These are phyloP conservation scores for Saccharomyces hybrid DNA, from an alignment of 1,139 yeast species.

Conservation along the genomic window DNA sequence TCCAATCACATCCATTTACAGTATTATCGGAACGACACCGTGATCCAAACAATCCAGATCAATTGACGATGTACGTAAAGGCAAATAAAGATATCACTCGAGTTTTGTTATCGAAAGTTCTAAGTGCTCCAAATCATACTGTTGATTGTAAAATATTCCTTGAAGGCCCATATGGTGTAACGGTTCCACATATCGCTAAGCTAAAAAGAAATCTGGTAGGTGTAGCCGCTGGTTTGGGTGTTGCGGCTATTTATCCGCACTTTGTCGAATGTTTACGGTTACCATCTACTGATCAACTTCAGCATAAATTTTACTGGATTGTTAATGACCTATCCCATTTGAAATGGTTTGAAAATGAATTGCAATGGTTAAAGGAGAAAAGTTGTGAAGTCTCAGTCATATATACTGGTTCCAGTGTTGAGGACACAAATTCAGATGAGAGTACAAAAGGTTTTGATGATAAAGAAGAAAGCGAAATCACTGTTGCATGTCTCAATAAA, in stretches of 20 bases:
- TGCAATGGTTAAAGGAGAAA: constrained; percentile 28
- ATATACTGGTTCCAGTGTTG: constrained; percentile 4
- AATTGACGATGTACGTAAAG: constrained; percentile 39
- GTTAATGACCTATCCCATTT: constrained; percentile 21
- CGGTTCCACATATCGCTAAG: constrained; percentile 35
- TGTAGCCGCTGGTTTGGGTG: constrained; percentile 26
- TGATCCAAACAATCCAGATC: constrained; percentile 31
- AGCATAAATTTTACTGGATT: constrained; percentile 22
- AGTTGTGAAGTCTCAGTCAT: constrained; percentile 26
- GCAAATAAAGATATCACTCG: constrained; percentile 43
- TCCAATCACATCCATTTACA: constrained; percentile 69
- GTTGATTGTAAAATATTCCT: constrained; percentile 35
- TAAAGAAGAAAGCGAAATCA: constrained; percentile 11
- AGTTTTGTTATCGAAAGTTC: constrained; percentile 31
- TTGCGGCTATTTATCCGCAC: constrained; percentile 26
- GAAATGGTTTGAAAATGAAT: constrained; percentile 37
- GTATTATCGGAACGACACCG: constrained; percentile 33
- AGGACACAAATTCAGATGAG: background rate
- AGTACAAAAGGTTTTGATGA: background rate
- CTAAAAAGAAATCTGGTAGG: constrained; percentile 17
- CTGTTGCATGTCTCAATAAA: constrained; percentile 26
- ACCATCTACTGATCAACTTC: background rate
- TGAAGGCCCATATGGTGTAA: constrained; percentile 60
- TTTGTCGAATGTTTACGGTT: constrained; percentile 9
- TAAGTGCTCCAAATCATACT: constrained; percentile 19